Evolutionary conservation across 495 filamentous ascomycete genomes (phyloP), one percentile per base, ranked within the genome.

Genomic region (Hypoxylon intermedium): DNA sequence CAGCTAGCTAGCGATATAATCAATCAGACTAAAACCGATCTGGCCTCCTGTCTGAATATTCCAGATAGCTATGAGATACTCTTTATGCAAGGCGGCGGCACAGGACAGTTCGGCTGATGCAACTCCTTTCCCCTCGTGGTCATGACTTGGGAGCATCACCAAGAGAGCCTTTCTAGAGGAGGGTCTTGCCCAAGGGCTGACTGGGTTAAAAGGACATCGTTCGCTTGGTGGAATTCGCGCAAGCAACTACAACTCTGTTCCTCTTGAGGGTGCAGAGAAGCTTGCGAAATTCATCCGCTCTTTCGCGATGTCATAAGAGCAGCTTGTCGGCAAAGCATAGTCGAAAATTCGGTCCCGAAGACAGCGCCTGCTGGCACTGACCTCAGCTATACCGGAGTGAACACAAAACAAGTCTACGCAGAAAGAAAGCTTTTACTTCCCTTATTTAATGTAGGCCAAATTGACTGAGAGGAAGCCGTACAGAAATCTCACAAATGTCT

Each of bases 21-120:
- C 56, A 75, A 80, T 40, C 67, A 77, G 23, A 74, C 78, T 31
- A 86, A 86, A 58, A 75, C 76, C 34, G 77, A 80, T 57, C 72
- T 87, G 6, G 73, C 74, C 15, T 72, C 73, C 6, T 84, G 87
- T 48, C 82, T 88, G 24, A 83, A 88, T 60, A 84, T 90, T 58
- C 88, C 87, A 6, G 77, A 85, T 36, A 79, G 82, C 67, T 87
- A 90, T 72, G 86, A 89, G 49, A 80, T 90, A 31, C 71, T 89
- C 21, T 85, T 90, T 69, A 86, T 90, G 78, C 89, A 90, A 69
- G 85, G 81, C 28, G 89, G 90, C 40, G 90, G 91, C 36, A 85
- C 77, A 47, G 89, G 83, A 23, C 80, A 87, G 63, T 92, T 92
- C 73, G 3, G 26, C 9, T 28, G 26, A 9, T 28, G 26, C 26